phyloP scores from a whole-genome alignment of 139 green algal genomes.

The Chlorella vulgaris region DNA sequence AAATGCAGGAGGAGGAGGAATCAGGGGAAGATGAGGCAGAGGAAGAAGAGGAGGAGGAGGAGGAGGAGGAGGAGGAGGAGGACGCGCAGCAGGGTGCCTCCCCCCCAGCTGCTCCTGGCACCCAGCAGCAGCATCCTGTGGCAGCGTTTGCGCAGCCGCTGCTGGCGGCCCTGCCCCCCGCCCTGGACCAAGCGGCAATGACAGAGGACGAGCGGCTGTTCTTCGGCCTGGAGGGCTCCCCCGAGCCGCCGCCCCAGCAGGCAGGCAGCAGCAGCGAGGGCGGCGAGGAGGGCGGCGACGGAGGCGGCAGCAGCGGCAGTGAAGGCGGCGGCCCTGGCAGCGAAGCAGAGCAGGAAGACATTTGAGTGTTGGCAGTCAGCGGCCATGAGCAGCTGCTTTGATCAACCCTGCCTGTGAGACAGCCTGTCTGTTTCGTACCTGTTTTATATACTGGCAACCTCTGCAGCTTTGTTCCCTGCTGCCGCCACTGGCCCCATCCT shows the following conservation, averaged over 20 bases:
- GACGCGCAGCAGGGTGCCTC: not conserved
- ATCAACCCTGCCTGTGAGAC: too few species aligned
- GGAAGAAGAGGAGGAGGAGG: constrained; percentile 18
- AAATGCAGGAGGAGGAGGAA: not conserved
- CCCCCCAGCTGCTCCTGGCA: not conserved
- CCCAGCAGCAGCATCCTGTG: not conserved
- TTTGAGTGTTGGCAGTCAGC: not conserved
- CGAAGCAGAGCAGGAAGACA: constrained; percentile 4
- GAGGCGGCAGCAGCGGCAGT: not conserved
- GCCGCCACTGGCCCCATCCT: too few species aligned
- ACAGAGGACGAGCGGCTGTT: constrained; percentile 14
- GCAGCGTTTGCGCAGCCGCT: not conserved
- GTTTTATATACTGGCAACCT: too few species aligned
- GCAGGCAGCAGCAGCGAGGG: not conserved
- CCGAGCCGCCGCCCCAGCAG: not conserved
- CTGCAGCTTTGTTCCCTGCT: too few species aligned
- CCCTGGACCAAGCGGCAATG: not conserved
- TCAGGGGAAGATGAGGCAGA: not conserved
- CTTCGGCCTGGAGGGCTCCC: constrained; percentile 16
- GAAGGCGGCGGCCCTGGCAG: not conserved
- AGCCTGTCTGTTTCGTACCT: too few species aligned
- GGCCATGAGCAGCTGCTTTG: not conserved
- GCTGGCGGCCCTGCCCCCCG: not conserved
- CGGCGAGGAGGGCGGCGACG: not conserved
- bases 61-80: not conserved